phyloP scores from a whole-genome alignment of 2,329 filamentous ascomycete species.

The Fusarium piperis region DNA sequence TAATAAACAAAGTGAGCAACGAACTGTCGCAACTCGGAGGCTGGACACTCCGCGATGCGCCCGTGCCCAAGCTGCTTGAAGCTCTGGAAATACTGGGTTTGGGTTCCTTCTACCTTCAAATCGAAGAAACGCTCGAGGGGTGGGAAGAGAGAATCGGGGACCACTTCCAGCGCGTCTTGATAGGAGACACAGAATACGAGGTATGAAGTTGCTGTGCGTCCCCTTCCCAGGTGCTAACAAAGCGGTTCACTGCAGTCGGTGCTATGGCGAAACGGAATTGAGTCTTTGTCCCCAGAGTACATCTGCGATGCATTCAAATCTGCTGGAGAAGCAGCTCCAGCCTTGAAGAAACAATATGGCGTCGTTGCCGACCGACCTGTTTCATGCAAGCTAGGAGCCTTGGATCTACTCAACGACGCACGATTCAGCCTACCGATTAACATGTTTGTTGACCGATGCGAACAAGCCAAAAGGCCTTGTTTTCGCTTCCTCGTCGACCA shows the following conservation, averaged over 20 bases:
- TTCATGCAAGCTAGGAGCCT: slow-evolving; percentile 52
- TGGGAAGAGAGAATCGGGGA: slow-evolving; percentile 45
- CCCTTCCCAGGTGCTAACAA: slow-evolving; percentile 24
- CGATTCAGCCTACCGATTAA: slow-evolving; percentile 44
- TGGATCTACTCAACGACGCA: slow-evolving; percentile 50
- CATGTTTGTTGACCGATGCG: slow-evolving; percentile 31
- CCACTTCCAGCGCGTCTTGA: neutral
- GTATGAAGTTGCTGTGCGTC: neutral
- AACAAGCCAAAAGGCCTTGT: slow-evolving; percentile 39
- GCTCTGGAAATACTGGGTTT: slow-evolving; percentile 49
- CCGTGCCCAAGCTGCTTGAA: slow-evolving; percentile 41
- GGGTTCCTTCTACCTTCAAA: slow-evolving; percentile 54
- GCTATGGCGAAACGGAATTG: slow-evolving; percentile 56
- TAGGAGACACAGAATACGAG: neutral
- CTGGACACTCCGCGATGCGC: neutral
- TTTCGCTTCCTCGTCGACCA: slow-evolving; percentile 57
- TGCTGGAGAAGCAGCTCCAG: slow-evolving; percentile 20
- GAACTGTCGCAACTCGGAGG: neutral
- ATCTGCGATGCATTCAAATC: slow-evolving; percentile 51
- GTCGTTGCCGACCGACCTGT: slow-evolving; percentile 50
- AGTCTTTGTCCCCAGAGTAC: slow-evolving; percentile 44
- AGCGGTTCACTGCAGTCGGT: slow-evolving; percentile 51
- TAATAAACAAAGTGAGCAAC: neutral
- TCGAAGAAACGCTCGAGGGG: slow-evolving; percentile 46
- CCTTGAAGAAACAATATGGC: slow-evolving; percentile 48